These are phyloP conservation scores for Suillus luteus DNA, from an alignment of 768 basidiomycete genomes.

Conservation along the genomic window DNA sequence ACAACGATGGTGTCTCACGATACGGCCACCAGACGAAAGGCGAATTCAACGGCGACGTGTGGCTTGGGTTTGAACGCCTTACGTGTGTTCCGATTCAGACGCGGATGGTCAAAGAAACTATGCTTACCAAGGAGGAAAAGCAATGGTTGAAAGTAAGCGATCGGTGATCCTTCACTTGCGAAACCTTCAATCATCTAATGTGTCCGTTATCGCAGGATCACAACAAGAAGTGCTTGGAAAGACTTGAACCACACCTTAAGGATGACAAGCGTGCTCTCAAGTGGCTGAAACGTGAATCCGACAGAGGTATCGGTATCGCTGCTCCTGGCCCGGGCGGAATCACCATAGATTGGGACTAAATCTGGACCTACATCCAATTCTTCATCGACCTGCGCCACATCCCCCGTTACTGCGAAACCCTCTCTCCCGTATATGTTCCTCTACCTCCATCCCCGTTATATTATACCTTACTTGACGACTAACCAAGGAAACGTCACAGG, in stretches of 20 bases:
- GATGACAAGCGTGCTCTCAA: constrained; percentile 80
- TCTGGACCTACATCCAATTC: constrained; percentile 7
- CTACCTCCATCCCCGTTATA: constrained; percentile 18
- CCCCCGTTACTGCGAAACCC: constrained; percentile 28
- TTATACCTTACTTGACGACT: constrained; percentile 30
- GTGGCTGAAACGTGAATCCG: constrained; percentile 78
- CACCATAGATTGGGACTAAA: constrained; percentile 76
- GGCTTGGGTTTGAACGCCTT: constrained; percentile 90
- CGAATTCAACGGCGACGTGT: constrained; percentile 70
- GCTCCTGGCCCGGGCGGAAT: constrained; percentile 65
- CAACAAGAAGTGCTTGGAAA: constrained; percentile 70
- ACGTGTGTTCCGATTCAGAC: constrained; percentile 95
- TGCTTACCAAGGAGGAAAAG: constrained; percentile 86
- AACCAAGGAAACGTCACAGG: constrained; percentile 29
- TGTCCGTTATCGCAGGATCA: constrained; percentile 58
- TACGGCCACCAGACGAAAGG: constrained; percentile 57
- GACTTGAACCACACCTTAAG: constrained; percentile 63
- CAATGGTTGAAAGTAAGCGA: constrained; percentile 75
- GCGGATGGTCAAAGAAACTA: constrained; percentile 78
- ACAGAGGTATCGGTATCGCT: constrained; percentile 74
- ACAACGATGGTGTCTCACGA: constrained; percentile 9
- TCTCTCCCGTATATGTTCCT: constrained; percentile 1
- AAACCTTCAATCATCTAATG: constrained; percentile 10
- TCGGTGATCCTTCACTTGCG: constrained; percentile 9
- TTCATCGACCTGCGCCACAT: constrained; percentile 8